These are phyloP conservation scores for Salinomyces thailandicus DNA, from an alignment of 2,329 filamentous ascomycete genomes.

Conservation along the genomic window DNA sequence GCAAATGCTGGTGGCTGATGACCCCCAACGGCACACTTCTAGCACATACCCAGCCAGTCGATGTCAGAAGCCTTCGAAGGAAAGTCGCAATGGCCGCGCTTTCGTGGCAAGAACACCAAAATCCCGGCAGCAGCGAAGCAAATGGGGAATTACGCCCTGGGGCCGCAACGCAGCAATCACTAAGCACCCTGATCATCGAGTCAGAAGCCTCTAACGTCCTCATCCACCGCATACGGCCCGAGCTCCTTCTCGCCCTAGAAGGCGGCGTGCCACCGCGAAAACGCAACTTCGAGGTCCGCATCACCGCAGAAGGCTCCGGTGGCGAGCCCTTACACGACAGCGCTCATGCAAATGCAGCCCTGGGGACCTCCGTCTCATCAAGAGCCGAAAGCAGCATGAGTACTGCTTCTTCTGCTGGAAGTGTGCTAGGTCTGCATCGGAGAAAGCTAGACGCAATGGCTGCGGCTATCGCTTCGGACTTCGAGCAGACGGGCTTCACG, in stretches of 20 bases:
- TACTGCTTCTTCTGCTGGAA: conserved; percentile 18
- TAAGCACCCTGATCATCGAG: conserved; percentile 39
- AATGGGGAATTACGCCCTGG: neutral
- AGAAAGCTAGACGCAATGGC: conserved; percentile 39
- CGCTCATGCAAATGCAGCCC: conserved; percentile 1
- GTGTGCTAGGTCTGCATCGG: conserved; percentile 38
- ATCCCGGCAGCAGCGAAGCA: conserved; percentile 10
- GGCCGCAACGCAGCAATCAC: conserved; percentile 8
- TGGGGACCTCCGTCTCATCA: conserved; percentile 22
- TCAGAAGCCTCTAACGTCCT: conserved; percentile 37
- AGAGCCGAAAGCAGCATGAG: conserved; percentile 14
- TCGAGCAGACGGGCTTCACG: conserved; percentile 35
- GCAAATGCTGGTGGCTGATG: conserved; percentile 38
- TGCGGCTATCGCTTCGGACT: conserved; percentile 33
- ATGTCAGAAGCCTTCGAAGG: conserved; percentile 39
- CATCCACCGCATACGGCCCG: conserved; percentile 36
- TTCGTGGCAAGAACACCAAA: conserved; percentile 38
- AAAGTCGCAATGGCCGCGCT: conserved; percentile 40
- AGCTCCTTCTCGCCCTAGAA: conserved; percentile 38
- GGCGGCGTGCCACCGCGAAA: conserved; percentile 35
- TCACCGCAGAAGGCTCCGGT: conserved; percentile 34
- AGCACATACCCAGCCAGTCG: conserved; percentile 39
- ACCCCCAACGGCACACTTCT: conserved; percentile 42
- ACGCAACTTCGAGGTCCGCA: conserved; percentile 29
- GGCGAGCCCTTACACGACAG: conserved; percentile 15